phyloP scores from a whole-genome alignment of 2,329 filamentous ascomycete species.

The Sporothrix curviconia region DNA sequence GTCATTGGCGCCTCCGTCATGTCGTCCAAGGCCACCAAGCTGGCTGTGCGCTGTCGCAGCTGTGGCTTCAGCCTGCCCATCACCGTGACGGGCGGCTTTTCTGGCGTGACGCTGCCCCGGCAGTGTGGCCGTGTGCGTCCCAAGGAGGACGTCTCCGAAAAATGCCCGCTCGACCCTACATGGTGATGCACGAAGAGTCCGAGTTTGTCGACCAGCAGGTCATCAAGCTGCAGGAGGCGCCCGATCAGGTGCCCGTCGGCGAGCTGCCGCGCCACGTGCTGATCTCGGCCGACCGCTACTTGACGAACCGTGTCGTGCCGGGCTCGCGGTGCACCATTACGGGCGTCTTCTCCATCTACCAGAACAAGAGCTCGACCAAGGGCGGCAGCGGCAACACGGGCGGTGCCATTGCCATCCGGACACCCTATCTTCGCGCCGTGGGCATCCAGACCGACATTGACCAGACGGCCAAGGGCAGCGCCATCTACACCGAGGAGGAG shows the following conservation, averaged over 20 bases:
- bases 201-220: slow-evolving; percentile 97
- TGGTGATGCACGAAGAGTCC: slow-evolving; percentile 88
- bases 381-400: slow-evolving; percentile 54
- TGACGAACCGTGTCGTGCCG: slow-evolving; percentile 92
- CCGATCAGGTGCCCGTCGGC: slow-evolving; percentile 94
- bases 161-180: slow-evolving; percentile 94
- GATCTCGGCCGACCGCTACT: slow-evolving; percentile 90
- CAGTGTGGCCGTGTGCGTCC: slow-evolving; percentile 60
- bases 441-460: slow-evolving; percentile 89
- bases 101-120: slow-evolving; percentile 77
- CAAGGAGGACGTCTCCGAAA: slow-evolving; percentile 60
- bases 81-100: slow-evolving; percentile 75
- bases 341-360: slow-evolving; percentile 97
- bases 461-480: slow-evolving; percentile 77
- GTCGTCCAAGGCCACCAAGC: slow-evolving; percentile 85
- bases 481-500: slow-evolving; percentile 85
- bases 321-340: slow-evolving; percentile 92
- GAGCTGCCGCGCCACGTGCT: slow-evolving; percentile 92
- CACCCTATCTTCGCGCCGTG: slow-evolving; percentile 87
- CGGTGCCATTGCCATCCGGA: slow-evolving; percentile 87
- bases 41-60: slow-evolving; percentile 82
- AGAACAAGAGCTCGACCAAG: slow-evolving; percentile 73
- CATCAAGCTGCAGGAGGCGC: slow-evolving; percentile 94
- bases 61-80: slow-evolving; percentile 69
- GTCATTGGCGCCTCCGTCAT: slow-evolving; percentile 96